Base-by-base conservation (phyloP, 2,329 filamentous ascomycete genomes). In the Didymella segeticola region DNA sequence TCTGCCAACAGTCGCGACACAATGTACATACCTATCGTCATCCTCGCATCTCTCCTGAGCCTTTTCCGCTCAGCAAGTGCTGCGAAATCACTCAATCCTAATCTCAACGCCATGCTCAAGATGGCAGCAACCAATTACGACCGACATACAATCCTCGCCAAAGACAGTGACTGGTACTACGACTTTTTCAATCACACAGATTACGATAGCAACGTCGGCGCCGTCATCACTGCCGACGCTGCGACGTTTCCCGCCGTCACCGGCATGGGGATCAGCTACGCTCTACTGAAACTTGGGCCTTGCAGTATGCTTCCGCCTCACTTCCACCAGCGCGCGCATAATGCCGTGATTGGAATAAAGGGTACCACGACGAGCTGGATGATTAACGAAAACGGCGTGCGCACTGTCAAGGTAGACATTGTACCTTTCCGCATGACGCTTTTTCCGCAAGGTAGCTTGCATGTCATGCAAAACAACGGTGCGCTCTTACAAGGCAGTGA, bases 251-350 rank as follows among this genome's bases (percentile, higher is more conserved):
- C 80, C 5, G 79, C 79, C 15, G 69, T 79, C 1, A 74, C 75
- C 12, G 77, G 75, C 17, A 74, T 80, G 27, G 79, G 79, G 31
- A 77, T 83, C 70, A 82, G 78, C 12, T 64, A 80, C 65, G 78
- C 75, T 6, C 69, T 79, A 37, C 63, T 80, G 25, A 72, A 68
- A 56, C 73, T 83, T 7, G 81, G 81, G 0, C 79, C 81, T 3
- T 83, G 81, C 62, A 76, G 77, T 14, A 82, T 82, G 76, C 71
- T 83, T 14, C 78, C 80, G 12, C 78, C 79, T 5, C 81, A 83
- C 61, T 71, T 77, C 20, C 82, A 84, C 56, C 78, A 79, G 1
- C 73, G 81, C 6, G 82, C 79, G 2, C 73, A 75, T 19, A 83
- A 83, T 57, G 75, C 77, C 30, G 80, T 83, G 11, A 75, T 82